A percentile compares a stretch with the other conserved stretches of the same genome.
Conservation (phyloP, 2,329 filamentous ascomycete genomes). For the Coleophoma eucalyptorum region DNA sequence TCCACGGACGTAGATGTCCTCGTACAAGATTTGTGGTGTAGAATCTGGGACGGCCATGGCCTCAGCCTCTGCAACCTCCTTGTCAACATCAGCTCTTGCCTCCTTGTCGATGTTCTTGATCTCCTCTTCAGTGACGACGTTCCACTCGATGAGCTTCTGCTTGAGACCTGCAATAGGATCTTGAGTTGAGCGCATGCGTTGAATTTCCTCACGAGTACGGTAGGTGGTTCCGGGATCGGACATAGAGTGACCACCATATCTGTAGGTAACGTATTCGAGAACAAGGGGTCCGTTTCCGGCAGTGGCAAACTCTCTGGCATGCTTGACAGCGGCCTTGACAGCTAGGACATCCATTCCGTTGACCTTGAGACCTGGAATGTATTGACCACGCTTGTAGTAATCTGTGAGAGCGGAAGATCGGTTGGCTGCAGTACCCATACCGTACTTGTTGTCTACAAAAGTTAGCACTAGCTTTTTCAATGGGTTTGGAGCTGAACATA, state of each 20-base stretch:
- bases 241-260: conserved; percentile 99
- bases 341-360: conserved; percentile 99
- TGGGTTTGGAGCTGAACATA: conserved; percentile 45
- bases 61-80: conserved; percentile 88
- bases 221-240: conserved; percentile 99
- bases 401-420: conserved; percentile 95
- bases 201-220: conserved; percentile 98
- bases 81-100: conserved; percentile 78
- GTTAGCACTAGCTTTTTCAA: conserved; percentile 21
- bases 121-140: conserved; percentile 86
- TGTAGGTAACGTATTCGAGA: conserved; percentile 98
- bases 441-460: conserved; percentile 93
- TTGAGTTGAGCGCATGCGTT: conserved; percentile 98
- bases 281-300: conserved; percentile 89
- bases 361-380: conserved; percentile 98
- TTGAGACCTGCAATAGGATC: conserved; percentile 97
- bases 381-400: conserved; percentile 99
- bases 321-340: conserved; percentile 92
- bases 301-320: conserved; percentile 84
- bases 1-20: conserved; percentile 93
- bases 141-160: conserved; percentile 97
- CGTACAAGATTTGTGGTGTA: conserved; percentile 79
- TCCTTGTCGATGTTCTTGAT: conserved; percentile 96
- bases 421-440: conserved; percentile 96
- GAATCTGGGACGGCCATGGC: conserved; percentile 77